phyloP scores from a whole-genome alignment of 257 asterid species.

The Solanum chiquidenum region DNA sequence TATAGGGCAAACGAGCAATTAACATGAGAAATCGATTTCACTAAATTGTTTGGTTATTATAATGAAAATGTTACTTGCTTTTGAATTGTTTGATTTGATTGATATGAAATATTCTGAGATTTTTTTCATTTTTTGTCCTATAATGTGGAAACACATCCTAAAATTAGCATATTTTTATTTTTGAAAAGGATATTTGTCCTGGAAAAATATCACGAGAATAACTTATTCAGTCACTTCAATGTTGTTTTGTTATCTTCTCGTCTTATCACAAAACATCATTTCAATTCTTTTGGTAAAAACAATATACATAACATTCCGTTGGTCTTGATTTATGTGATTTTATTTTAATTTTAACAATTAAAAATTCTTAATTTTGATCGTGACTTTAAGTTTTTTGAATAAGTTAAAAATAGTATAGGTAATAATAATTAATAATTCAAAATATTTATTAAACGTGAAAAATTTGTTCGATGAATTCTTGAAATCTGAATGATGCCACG shows the following conservation, averaged over 20 bases:
- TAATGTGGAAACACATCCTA: conserved; percentile 31
- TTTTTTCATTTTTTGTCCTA: conserved; percentile 21
- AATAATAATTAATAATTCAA: neutral
- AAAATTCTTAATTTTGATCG: neutral
- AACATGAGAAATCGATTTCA: neutral
- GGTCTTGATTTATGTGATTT: neutral
- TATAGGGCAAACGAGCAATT: neutral
- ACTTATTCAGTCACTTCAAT: conserved; percentile 58
- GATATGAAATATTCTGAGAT: neutral
- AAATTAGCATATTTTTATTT: neutral
- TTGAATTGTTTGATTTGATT: conserved; percentile 24
- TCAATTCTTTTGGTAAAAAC: neutral
- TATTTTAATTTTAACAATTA: neutral
- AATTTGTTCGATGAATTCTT: neutral
- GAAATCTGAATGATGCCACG: neutral
- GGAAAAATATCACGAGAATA: conserved; percentile 3
- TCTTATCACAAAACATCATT: neutral
- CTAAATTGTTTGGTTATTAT: neutral
- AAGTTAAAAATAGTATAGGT: neutral
- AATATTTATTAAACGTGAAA: neutral
- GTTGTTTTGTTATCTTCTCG: conserved; percentile 7
- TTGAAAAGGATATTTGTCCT: neutral
- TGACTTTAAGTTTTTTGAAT: neutral
- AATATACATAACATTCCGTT: neutral
- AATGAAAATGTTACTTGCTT: neutral